Evolutionary conservation across 2,329 filamentous ascomycete species (phyloP).

Genomic region (Ascochyta viciae-villosae): DNA sequence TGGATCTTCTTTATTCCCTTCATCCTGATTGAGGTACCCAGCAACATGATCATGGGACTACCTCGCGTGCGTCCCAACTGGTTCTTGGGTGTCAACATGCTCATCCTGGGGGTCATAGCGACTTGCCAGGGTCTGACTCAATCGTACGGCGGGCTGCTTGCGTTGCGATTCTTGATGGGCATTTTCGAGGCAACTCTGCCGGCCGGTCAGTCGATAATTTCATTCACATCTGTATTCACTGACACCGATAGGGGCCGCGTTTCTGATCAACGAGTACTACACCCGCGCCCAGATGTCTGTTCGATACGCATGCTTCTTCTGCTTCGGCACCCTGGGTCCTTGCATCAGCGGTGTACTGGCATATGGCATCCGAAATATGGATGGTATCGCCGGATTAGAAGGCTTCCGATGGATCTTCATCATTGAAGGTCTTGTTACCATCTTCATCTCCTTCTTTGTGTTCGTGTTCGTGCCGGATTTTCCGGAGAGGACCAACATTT

Average conservation of each 20-base stretch:
- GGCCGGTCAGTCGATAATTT: conserved; percentile 25
- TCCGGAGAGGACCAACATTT: conserved; percentile 58
- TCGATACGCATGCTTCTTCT: conserved; percentile 61
- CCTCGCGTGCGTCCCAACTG: conserved; percentile 71
- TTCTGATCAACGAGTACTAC: conserved; percentile 51
- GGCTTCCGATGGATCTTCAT: conserved; percentile 61
- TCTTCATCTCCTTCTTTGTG: conserved; percentile 55
- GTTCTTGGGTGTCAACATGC: conserved; percentile 83
- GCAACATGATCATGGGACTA: conserved; percentile 77
- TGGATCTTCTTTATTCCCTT: conserved; percentile 90
- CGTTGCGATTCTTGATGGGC: conserved; percentile 42
- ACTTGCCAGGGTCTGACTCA: conserved; percentile 41
- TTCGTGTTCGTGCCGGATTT: conserved; percentile 61
- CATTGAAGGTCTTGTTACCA: conserved; percentile 64
- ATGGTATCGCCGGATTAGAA: conserved; percentile 35
- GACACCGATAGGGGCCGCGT: conserved; percentile 31
- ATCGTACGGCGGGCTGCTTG: conserved; percentile 38
- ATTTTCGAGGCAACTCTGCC: conserved; percentile 44
- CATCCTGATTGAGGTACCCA: conserved; percentile 75
- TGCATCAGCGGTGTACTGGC: conserved; percentile 63
- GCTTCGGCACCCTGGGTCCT: conserved; percentile 60
- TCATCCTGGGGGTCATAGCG: conserved; percentile 65
- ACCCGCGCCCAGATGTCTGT: conserved; percentile 62
- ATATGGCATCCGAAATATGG: conserved; percentile 49
- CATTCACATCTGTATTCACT: not conserved